These are phyloP conservation scores for Plasmodium knowlesi DNA, from an alignment of 169 alveolate species.

Conservation along the genomic window DNA sequence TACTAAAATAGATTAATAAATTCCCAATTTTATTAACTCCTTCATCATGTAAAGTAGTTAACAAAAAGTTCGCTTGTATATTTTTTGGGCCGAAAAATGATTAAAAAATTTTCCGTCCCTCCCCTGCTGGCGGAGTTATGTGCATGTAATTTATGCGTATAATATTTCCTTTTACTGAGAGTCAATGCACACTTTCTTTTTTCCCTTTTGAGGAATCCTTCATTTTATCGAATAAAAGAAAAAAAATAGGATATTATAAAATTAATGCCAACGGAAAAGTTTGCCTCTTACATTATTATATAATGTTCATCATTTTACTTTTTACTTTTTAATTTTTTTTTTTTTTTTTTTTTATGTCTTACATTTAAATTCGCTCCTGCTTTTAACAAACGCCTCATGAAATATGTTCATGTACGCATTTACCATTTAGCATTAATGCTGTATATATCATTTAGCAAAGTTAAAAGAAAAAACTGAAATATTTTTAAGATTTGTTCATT, in stretches of 20 bases:
- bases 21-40: neutral
- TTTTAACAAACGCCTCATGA: neutral
- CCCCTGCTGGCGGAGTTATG: neutral
- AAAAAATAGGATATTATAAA: neutral
- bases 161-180: neutral
- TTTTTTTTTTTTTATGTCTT: neutral
- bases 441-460: neutral
- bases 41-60: neutral
- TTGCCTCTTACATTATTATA: neutral
- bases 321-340: neutral
- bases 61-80: neutral
- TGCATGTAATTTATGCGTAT: neutral
- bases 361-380: neutral
- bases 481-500: neutral
- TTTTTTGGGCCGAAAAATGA: neutral
- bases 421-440: neutral
- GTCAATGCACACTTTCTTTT: neutral
- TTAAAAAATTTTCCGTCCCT: neutral
- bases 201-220: neutral
- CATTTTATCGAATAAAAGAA: neutral
- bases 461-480: neutral
- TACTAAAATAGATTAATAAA: neutral
- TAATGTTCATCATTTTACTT: neutral
- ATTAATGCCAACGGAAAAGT: neutral
- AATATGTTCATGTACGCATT: neutral